Evolutionary conservation across 441 rosid species (phyloP).

Genomic region (Theobroma grandiflorum): DNA sequence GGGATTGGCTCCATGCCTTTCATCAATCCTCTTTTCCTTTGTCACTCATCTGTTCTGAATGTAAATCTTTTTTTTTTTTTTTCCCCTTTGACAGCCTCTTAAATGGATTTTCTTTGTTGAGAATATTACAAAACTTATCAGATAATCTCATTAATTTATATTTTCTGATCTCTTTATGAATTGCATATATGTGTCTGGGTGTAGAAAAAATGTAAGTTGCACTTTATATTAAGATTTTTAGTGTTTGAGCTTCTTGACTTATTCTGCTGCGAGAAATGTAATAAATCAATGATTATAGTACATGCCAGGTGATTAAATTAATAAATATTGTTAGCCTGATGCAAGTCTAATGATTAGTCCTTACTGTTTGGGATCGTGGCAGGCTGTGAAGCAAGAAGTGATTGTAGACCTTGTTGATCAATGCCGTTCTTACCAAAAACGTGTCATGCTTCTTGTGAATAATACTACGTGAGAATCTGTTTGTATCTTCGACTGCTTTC

Average conservation of each 20-base stretch:
- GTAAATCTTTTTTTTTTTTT: neutral
- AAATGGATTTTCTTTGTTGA: neutral
- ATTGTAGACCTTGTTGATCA: slow-evolving; percentile 94
- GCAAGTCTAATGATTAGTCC: neutral
- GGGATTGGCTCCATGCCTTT: neutral
- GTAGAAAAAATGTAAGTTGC: neutral
- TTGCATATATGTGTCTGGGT: neutral
- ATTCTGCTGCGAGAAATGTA: neutral
- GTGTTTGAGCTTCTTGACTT: neutral
- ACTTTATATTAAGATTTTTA: neutral
- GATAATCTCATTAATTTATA: slow-evolving; percentile 5
- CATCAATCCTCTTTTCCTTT: neutral
- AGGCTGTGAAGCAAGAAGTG: slow-evolving; percentile 88
- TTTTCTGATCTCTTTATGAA: neutral
- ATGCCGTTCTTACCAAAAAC: slow-evolving; percentile 87
- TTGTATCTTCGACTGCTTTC: neutral
- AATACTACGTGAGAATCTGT: slow-evolving; percentile 63
- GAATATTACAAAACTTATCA: neutral
- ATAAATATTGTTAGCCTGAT: neutral
- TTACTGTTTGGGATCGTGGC: slow-evolving; percentile 32
- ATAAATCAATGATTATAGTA: neutral
- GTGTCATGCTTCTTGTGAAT: slow-evolving; percentile 87
- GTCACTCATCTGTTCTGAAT: neutral
- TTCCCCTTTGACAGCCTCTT: neutral
- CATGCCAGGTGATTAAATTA: slow-evolving; percentile 11